phyloP scores from a whole-genome alignment of 495 filamentous ascomycete species.

The Tuber aestivum region DNA sequence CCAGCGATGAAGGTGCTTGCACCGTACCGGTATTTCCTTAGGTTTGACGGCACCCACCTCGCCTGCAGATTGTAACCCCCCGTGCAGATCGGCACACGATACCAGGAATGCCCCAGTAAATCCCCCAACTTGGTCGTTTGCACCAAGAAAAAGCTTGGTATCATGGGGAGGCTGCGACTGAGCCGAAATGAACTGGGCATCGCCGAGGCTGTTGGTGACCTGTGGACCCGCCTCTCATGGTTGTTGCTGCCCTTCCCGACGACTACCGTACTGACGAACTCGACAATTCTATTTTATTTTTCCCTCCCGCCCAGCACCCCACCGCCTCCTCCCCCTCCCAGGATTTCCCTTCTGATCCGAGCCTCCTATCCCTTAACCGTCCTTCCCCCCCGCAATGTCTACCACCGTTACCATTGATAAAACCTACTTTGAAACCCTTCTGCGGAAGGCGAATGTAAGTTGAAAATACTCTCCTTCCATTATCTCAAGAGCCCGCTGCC shows the following conservation, averaged over 20 bases:
- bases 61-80: constrained; percentile 4
- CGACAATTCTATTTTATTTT: constrained; percentile 8
- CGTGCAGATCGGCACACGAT: constrained; percentile 21
- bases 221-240: background rate
- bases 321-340: constrained; percentile 9
- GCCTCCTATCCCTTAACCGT: constrained; percentile 14
- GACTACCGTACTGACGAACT: background rate
- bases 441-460: constrained; percentile 43
- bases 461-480: background rate
- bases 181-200: background rate
- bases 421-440: constrained; percentile 45
- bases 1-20: background rate
- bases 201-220: background rate
- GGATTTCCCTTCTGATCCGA: background rate
- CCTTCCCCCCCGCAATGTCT: constrained; percentile 36
- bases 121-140: constrained; percentile 9
- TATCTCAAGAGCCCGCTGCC: constrained; percentile 7
- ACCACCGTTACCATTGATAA: constrained; percentile 46
- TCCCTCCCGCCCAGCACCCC: constrained; percentile 11
- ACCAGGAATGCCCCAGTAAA: constrained; percentile 17
- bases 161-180: constrained; percentile 6
- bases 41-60: background rate
- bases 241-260: background rate
- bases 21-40: background rate
- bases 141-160: constrained; percentile 18